Percentiles rank a stretch among this genome's conserved stretches.
Evolutionary conservation across 164 flowering plant species (phyloP).

Genomic region (Aristolochia contorta): DNA sequence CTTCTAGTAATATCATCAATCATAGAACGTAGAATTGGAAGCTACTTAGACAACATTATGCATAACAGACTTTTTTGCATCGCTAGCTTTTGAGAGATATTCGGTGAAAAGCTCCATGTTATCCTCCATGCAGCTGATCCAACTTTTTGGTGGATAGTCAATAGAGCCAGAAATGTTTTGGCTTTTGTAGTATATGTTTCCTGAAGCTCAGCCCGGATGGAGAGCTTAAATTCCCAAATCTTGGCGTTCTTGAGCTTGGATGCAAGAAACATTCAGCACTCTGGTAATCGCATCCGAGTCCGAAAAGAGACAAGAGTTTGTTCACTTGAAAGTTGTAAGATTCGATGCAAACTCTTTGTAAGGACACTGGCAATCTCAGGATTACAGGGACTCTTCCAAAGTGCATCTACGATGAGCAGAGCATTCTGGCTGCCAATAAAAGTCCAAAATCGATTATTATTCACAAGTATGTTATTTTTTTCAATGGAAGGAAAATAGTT

Average conservation of each 20-base stretch:
- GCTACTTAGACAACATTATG: too few species aligned
- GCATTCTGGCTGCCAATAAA: constrained; percentile 83
- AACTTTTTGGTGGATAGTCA: constrained; percentile 21
- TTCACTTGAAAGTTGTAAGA: constrained; percentile 57
- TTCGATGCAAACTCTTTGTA: constrained; percentile 52
- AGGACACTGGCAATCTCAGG: constrained; percentile 53
- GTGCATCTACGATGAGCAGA: constrained; percentile 69
- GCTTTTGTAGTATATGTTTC: constrained; percentile 15
- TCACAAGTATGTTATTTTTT: too few species aligned
- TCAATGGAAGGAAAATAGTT: too few species aligned
- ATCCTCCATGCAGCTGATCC: constrained; percentile 51
- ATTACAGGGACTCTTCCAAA: constrained; percentile 80
- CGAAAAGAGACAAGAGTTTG: too few species aligned
- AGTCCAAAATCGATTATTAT: too few species aligned
- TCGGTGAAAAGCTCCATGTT: constrained; percentile 51
- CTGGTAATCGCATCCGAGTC: too few species aligned
- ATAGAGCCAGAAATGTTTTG: constrained; percentile 15
- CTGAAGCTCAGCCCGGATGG: constrained; percentile 7
- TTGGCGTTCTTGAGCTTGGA: too few species aligned
- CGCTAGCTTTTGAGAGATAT: constrained; percentile 52
- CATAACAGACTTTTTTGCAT: constrained; percentile 50
- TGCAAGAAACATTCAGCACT: too few species aligned
- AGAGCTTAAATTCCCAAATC: too few species aligned
- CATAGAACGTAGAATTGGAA: too few species aligned
- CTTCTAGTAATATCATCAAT: too few species aligned